Percentiles rank a stretch among this genome's conserved stretches.
These are phyloP conservation scores for Tylopilus balloui DNA, from an alignment of 768 basidiomycete species.

Conservation along the genomic window DNA sequence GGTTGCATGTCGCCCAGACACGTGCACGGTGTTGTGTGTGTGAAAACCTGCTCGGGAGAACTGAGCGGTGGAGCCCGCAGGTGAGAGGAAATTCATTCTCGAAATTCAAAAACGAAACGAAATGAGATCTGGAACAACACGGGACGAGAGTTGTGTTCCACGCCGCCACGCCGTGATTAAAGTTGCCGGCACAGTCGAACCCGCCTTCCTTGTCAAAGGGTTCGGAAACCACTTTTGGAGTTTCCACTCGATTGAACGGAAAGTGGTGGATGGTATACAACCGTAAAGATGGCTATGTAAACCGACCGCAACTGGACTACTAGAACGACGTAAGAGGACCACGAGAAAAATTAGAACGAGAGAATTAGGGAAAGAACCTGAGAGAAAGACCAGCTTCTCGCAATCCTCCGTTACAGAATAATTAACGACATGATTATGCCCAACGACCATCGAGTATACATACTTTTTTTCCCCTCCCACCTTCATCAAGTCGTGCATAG, in stretches of 20 bases:
- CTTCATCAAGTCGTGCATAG: not conserved
- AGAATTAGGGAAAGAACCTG: slow-evolving; percentile 5
- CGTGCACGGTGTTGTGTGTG: slow-evolving; percentile 5
- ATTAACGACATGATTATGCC: slow-evolving; percentile 17
- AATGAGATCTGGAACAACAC: not conserved
- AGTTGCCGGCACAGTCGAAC: not conserved
- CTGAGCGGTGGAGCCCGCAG: too few species aligned
- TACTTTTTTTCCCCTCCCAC: slow-evolving; percentile 13
- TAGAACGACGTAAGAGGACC: not conserved
- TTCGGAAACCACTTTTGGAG: not conserved
- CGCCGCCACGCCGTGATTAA: not conserved
- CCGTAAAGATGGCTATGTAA: not conserved
- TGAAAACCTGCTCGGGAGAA: not conserved
- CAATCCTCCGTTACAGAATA: slow-evolving; percentile 19
- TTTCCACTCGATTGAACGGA: not conserved
- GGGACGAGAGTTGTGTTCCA: not conserved
- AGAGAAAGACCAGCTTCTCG: slow-evolving; percentile 17
- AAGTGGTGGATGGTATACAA: not conserved
- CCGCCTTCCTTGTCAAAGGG: not conserved
- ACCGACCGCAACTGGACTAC: not conserved
- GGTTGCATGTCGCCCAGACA: slow-evolving; percentile 1
- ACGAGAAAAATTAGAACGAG: not conserved
- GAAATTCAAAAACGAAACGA: not conserved
- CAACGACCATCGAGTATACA: not conserved
- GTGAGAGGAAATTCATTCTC: not conserved